Conservation (phyloP, 805 yeast species). For the Debaryomyces tyrocola region DNA sequence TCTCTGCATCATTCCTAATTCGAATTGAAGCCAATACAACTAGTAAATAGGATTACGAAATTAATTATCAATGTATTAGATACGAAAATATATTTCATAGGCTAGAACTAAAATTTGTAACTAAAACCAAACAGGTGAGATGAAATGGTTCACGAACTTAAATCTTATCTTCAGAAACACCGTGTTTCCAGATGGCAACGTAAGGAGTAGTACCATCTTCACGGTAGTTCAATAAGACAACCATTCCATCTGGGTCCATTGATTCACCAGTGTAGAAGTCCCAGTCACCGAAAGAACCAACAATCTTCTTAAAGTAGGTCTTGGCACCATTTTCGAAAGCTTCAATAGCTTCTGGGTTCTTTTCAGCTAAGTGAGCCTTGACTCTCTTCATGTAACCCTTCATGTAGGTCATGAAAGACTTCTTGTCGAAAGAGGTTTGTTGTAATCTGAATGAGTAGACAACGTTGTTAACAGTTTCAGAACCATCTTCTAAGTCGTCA, state of each 20-base stretch:
- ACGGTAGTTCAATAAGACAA: slow-evolving; percentile 97
- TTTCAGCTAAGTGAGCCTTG: slow-evolving; percentile 88
- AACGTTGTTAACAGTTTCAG: slow-evolving; percentile 94
- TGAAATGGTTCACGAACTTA: slow-evolving; percentile 40
- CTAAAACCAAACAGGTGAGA: background rate
- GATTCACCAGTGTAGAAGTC: slow-evolving; percentile 99
- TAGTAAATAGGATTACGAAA: background rate
- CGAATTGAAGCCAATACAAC: background rate
- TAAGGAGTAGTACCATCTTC: slow-evolving; percentile 98
- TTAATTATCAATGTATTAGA: background rate
- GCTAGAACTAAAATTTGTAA: slow-evolving; percentile 1
- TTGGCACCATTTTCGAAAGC: slow-evolving; percentile 97
- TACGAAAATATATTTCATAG: background rate
- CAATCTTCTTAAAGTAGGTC: slow-evolving; percentile 92
- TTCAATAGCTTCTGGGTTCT: slow-evolving; percentile 83
- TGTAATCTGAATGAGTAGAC: slow-evolving; percentile 98
- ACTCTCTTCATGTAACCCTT: slow-evolving; percentile 98
- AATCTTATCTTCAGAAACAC: slow-evolving; percentile 86
- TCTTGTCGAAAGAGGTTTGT: slow-evolving; percentile 95
- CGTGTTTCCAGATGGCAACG: slow-evolving; percentile 99
- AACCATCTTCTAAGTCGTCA: slow-evolving; percentile 80
- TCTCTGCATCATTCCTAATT: slow-evolving; percentile 24
- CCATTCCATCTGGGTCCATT: slow-evolving; percentile 99
- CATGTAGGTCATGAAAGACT: slow-evolving; percentile 93
- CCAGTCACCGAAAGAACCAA: slow-evolving; percentile 97